A percentile compares a stretch with the other conserved stretches of the same genome.
Conservation (phyloP, 2,329 filamentous ascomycete genomes). For the Exophiala sp. region DNA sequence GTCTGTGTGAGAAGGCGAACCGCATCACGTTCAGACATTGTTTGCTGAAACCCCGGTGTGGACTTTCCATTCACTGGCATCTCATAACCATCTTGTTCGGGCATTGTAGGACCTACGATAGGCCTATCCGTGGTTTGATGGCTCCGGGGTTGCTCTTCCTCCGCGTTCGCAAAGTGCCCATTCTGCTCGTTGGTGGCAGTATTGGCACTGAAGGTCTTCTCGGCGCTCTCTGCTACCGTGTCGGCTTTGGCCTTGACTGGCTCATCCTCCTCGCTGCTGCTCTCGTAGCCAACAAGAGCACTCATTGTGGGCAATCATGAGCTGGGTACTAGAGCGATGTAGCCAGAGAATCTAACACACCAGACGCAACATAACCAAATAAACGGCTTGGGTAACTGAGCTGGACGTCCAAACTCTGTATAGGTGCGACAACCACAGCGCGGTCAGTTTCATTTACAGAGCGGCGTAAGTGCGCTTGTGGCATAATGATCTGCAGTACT, state of each 20-base stretch:
- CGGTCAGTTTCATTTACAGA: not conserved
- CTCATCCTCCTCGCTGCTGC: conserved; percentile 43
- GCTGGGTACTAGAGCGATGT: too few relatives aligned
- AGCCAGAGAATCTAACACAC: too few relatives aligned
- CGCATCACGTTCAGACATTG: conserved; percentile 33
- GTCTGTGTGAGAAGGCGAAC: conserved; percentile 54
- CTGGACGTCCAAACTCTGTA: too few relatives aligned
- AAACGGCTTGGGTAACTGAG: too few relatives aligned
- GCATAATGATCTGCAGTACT: not conserved
- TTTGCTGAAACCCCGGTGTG: conserved; percentile 4
- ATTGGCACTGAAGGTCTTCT: not conserved
- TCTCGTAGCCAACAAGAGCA: conserved; percentile 40
- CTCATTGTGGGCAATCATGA: conserved; percentile 18
- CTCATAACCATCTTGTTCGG: conserved; percentile 8
- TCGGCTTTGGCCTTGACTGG: conserved; percentile 16
- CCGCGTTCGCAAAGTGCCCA: not conserved
- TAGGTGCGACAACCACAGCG: too few relatives aligned
- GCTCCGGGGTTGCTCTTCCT: not conserved
- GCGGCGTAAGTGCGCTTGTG: not conserved
- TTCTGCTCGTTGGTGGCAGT: not conserved
- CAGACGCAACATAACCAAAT: too few relatives aligned
- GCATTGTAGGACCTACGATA: conserved; percentile 26
- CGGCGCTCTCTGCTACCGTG: not conserved
- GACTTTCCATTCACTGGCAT: conserved; percentile 9
- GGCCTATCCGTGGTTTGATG: conserved; percentile 5